Conservation (phyloP, 345 rosid genomes). For the Luvunga scandens region DNA sequence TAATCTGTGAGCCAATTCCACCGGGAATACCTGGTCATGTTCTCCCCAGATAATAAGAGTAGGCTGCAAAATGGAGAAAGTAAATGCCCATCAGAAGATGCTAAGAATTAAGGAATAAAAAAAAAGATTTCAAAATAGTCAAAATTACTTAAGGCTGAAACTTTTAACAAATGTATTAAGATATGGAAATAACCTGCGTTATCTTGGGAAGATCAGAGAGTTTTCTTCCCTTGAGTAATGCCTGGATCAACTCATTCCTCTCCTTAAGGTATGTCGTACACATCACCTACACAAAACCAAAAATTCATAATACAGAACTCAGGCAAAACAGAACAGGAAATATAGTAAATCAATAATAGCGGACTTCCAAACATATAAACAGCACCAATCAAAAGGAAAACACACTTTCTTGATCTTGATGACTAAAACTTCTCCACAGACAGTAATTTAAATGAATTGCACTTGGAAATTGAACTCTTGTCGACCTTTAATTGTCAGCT, state of each 20-base stretch:
- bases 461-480: not conserved
- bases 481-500: not conserved
- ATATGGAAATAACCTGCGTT: conserved; percentile 47
- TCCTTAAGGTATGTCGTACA: conserved; percentile 66
- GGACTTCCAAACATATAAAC: not conserved
- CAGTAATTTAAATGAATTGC: not conserved
- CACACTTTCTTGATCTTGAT: not conserved
- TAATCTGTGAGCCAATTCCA: conserved; percentile 75
- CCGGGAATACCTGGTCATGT: conserved; percentile 72
- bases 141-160: not conserved
- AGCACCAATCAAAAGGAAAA: not conserved
- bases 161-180: not conserved
- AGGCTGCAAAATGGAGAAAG: conserved; percentile 43
- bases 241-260: conserved; percentile 64
- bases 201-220: conserved; percentile 67
- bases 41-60: conserved; percentile 82
- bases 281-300: conserved; percentile 58
- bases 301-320: not conserved
- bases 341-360: not conserved
- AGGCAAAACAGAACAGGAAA: not conserved
- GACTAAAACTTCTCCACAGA: not conserved
- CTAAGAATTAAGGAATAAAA: not conserved
- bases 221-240: conserved; percentile 69
- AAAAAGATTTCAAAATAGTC: not conserved
- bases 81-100: not conserved